These are phyloP conservation scores for Pseudogymnoascus sp. DNA, from an alignment of 2,329 filamentous ascomycete species.

Conservation along the genomic window DNA sequence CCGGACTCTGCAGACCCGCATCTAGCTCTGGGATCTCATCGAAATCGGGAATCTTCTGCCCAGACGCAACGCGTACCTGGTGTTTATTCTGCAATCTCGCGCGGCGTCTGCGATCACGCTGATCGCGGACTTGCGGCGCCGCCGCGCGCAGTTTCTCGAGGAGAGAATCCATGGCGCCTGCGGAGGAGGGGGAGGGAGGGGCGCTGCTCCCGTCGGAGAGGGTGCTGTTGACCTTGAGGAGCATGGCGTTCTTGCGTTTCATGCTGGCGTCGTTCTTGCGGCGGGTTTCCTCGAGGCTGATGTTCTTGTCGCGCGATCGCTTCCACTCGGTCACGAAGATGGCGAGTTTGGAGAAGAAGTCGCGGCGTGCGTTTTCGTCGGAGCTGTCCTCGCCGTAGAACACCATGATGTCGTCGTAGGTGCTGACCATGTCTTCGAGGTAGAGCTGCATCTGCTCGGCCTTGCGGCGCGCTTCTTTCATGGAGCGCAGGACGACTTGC, in stretches of 20 bases:
- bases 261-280: conserved; percentile 84
- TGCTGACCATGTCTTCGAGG: conserved; percentile 82
- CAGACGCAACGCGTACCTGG: conserved; percentile 80
- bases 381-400: conserved; percentile 92
- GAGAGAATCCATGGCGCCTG: conserved; percentile 91
- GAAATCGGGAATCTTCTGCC: conserved; percentile 74
- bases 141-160: conserved; percentile 92
- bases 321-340: conserved; percentile 90
- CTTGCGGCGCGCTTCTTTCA: conserved; percentile 95
- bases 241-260: conserved; percentile 75
- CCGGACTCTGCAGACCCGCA: conserved; percentile 45
- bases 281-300: conserved; percentile 68
- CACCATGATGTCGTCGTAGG: conserved; percentile 89
- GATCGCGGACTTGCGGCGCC: conserved; percentile 79
- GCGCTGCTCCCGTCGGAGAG: conserved; percentile 31
- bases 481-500: conserved; percentile 80
- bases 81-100: conserved; percentile 85
- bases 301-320: conserved; percentile 91
- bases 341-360: conserved; percentile 93
- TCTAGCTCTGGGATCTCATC: conserved; percentile 52
- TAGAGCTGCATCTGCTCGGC: conserved; percentile 93
- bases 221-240: conserved; percentile 46
- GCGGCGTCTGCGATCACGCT: conserved; percentile 77
- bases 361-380: conserved; percentile 85
- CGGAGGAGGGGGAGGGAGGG: conserved; percentile 59